Base-by-base conservation (phyloP, 208 protist species). In the Wallacemonas sp. region DNA sequence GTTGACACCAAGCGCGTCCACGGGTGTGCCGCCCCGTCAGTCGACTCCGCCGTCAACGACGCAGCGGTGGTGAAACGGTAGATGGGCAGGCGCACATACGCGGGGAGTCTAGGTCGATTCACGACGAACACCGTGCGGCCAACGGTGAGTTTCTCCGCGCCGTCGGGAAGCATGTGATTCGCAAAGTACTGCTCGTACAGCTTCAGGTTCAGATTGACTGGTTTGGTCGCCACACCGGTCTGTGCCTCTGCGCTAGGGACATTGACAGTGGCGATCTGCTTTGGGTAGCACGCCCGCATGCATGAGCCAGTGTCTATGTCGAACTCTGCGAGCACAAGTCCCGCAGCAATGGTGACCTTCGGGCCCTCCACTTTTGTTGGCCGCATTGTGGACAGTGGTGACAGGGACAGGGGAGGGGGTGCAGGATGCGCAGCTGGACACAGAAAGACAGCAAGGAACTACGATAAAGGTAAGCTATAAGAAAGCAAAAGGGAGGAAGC, bases 111-210 rank as follows among this genome's bases (percentile, higher is more conserved):
- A 10, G 81, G 72, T 0, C 87, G 73, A 65, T 90, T 90, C 19
- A 82, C 60, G 19, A 93, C 71, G 65, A 93, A 90, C 21, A 89
- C 69, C 10, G 79, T 89, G 44, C 74, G 73, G 39, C 70, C 74
- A 38, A 89, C 65, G 15, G 61, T 66, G 13, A 83, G 64, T 44
- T 88, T 90, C 58, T 93, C 87, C 5, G 81, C 81, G 22, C 87
- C 83, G 55, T 93, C 87, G 30, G 87, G 87, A 17, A 93, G 78
- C 87, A 93, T 93, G 27, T 85, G 69, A 41, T 80, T 84, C 39
- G 87, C 87, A 48, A 89, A 83, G 71, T 87, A 86, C 53, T 87
- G 73, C 10, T 68, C 69, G 50, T 85, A 60, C 13, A 68, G 52
- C 0, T 68, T 64, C 29, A 77, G 62, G 30, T 67, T 55, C 3